A percentile compares a stretch with the other conserved stretches of the same genome.
These are phyloP conservation scores for Phyllosticta ampelicida DNA, from an alignment of 2,329 filamentous ascomycete genomes.

Conservation along the genomic window DNA sequence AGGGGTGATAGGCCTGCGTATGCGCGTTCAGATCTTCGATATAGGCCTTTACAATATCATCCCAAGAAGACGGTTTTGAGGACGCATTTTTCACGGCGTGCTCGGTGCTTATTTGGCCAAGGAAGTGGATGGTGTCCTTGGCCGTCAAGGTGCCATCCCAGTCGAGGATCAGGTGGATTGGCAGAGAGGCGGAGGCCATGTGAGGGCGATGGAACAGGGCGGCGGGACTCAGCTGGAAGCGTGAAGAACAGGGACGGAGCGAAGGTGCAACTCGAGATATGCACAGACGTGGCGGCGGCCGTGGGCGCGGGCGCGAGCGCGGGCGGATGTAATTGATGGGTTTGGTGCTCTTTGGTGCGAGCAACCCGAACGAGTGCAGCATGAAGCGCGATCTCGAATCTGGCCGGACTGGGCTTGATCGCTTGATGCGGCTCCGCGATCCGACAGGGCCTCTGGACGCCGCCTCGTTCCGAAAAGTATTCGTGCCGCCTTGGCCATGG, in stretches of 20 bases:
- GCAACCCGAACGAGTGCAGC: not conserved
- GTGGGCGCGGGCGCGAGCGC: not conserved
- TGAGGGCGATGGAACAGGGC: not conserved
- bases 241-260: not conserved
- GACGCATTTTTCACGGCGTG: not conserved
- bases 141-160: constrained; percentile 39
- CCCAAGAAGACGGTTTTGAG: constrained; percentile 22
- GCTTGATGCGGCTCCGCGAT: not conserved
- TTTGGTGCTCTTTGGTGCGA: not conserved
- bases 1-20: constrained; percentile 20
- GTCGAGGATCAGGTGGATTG: constrained; percentile 33
- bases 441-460: not conserved
- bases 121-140: constrained; percentile 34
- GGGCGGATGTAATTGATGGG: not conserved
- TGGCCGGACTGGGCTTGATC: too few relatives aligned
- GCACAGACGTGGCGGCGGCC: not conserved
- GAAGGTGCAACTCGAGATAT: not conserved
- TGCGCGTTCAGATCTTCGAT: constrained; percentile 29
- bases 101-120: constrained; percentile 25
- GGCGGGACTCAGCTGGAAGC: not conserved
- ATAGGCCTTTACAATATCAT: constrained; percentile 30
- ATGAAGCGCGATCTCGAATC: not conserved
- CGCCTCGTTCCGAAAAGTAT: constrained; percentile 9
- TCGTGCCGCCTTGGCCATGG: not conserved
- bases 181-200: constrained; percentile 3